Evolutionary conservation across 192 early-diverging fungal species (phyloP).

Genomic region (Podila minutissima): DNA sequence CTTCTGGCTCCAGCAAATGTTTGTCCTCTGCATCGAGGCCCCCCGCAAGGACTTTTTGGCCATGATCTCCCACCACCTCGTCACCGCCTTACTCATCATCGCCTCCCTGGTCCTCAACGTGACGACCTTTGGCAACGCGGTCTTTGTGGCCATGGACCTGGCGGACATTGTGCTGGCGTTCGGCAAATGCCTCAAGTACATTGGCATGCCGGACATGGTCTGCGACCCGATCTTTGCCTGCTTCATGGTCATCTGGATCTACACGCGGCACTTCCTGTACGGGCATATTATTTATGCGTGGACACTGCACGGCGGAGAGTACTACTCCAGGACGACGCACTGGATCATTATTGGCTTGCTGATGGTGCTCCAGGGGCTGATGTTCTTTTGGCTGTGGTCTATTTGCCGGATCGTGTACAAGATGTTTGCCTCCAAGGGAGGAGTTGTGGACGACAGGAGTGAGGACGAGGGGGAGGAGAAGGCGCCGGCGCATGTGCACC

Average conservation of each 20-base stretch:
- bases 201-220: conserved; percentile 62
- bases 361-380: conserved; percentile 68
- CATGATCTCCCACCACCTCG: conserved; percentile 79
- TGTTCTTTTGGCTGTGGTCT: conserved; percentile 83
- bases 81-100: conserved; percentile 76
- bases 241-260: conserved; percentile 79
- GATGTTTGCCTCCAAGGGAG: conserved; percentile 48
- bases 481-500: conserved; percentile 17
- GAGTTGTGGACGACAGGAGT: conserved; percentile 48
- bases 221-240: conserved; percentile 78
- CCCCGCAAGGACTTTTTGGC: conserved; percentile 76
- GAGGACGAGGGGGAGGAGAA: conserved; percentile 40
- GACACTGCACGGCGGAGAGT: conserved; percentile 66
- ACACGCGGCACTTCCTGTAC: conserved; percentile 79
- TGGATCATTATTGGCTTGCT: conserved; percentile 67
- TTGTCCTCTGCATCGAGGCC: conserved; percentile 77
- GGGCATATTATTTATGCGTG: conserved; percentile 72
- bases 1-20: conserved; percentile 84
- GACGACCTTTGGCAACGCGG: conserved; percentile 80
- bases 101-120: conserved; percentile 75
- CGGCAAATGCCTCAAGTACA: conserved; percentile 85
- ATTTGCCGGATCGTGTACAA: conserved; percentile 61
- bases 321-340: conserved; percentile 58
- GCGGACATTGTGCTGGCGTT: conserved; percentile 80
- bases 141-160: conserved; percentile 82